Base-by-base conservation (phyloP, 75 land plant genomes). In the Sequoia sempervirens region DNA sequence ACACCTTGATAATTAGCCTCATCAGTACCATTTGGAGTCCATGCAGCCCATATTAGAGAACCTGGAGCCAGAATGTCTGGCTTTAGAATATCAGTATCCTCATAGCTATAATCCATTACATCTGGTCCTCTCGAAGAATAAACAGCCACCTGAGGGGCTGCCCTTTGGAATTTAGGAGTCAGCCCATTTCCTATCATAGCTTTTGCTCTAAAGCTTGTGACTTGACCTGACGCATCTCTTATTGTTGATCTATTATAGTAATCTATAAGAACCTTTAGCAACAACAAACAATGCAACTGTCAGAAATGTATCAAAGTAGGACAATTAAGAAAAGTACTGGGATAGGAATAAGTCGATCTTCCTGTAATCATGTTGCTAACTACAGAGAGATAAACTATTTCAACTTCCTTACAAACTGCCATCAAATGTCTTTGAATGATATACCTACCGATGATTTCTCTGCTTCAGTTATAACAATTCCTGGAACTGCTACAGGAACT, bases 51-150 rank as follows among this genome's bases (percentile, higher is more conserved):
- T 83, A 97, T 97, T 9, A 95, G 89, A 81, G 88, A 89, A 40
- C 99, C 99, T 58, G 99, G 99, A 75, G 96, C 99, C 38, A 97
- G 81, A 80, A 97, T 94, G 73, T 97, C 94, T 58, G 99, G 99
- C 75, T 97, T 97, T 46, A 97, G 88, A 82, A 97, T 89, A 87
- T 97, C 99, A 36, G 96, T 94, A 86, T 93, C 97, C 79, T 90
- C 91, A 75, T 87, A 88, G 76, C 88, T 91, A 83, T 87, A 96
- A 87, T 92, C 93, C 84, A 84, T 92, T 18, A 94, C 89, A 86
- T 96, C 93, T 5, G 99, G 99, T 17, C 99, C 99, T 82, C 99
- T 88, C 30, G 99, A 92, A 54, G 99, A 97, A 76, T 91, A 97
- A 10, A 94, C 45, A 13, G 99, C 98, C 40, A 97, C 96, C 84